Base-by-base conservation (phyloP, 805 yeast species). In the Kuraishia ogatae region DNA sequence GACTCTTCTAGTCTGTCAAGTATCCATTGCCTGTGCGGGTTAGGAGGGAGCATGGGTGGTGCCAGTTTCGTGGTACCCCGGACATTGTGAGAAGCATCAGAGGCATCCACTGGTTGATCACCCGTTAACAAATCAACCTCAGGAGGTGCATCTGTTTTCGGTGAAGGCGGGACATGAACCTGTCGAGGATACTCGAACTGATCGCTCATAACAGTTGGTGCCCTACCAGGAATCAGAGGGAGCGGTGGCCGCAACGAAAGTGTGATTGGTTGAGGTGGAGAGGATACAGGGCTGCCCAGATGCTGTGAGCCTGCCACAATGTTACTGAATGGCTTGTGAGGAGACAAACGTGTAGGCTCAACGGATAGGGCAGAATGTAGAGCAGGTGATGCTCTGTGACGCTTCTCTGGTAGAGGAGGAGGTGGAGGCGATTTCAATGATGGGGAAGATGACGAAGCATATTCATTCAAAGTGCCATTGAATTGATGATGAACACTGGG, bases 101-200 rank as follows among this genome's bases (percentile, higher is more conserved):
- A 26, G 8, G 29, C 29, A 26, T 26, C 10, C 5, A 6, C 29
- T 10, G 10, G 5, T 10, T 26, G 29, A 26, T 5, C 29, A 26
- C 29, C 43, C 7, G 43, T 35, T 17, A 35, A 35, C n/a, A 35
- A 11, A 28, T n/a, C 51, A 21, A 22, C 15, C 23, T 28, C 24
- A 2, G 51, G 21, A 39, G 60, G 61, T 6, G 71, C 71, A 49
- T 68, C 65, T 0, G 66, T 63, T 11, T 71, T 71, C 24, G 67
- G 55, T 24, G 63, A 54, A 0, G 69, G 69, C 2, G 69, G 63
- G 17, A n/a, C 23, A 22, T 50, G 43, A 7, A 10, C 19, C 17
- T 23, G 43, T 2, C 21, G 50, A 17, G 57, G 49, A 13, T 29
- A 35, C 43, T 17, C 13, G 43, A 35, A 15, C 43, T 11, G 43